Conservation (phyloP, 1,139 yeast genomes). For the Suhomyces choctaworum region DNA sequence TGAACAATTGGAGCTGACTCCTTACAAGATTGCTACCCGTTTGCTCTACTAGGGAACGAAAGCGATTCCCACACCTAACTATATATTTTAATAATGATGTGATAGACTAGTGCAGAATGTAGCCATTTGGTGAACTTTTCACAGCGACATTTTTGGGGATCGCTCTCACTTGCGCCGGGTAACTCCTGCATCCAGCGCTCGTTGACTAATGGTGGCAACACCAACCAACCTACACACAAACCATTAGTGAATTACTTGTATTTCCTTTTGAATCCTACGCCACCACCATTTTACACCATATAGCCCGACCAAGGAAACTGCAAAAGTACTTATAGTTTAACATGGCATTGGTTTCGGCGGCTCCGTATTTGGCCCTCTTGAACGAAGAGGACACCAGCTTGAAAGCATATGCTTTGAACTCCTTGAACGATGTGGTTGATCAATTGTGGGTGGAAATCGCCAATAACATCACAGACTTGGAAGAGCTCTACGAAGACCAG, state of each 20-base stretch:
- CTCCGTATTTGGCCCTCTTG: constrained; percentile 86
- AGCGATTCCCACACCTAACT: too few relatives aligned
- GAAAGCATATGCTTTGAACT: constrained; percentile 80
- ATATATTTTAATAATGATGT: too few relatives aligned
- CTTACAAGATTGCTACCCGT: constrained; percentile 89
- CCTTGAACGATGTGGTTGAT: constrained; percentile 81
- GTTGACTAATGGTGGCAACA: constrained; percentile 14
- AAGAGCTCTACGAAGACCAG: constrained; percentile 86
- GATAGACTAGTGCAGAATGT: too few relatives aligned
- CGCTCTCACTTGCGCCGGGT: constrained; percentile 8
- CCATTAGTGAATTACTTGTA: background rate
- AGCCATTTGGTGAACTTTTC: too few relatives aligned
- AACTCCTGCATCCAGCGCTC: constrained; percentile 8
- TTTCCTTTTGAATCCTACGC: background rate
- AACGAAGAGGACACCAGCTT: constrained; percentile 77
- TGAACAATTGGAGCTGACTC: constrained; percentile 85
- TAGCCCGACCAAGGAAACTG: too few relatives aligned
- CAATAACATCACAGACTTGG: constrained; percentile 81
- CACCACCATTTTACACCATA: constrained; percentile 1
- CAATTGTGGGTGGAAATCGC: constrained; percentile 98
- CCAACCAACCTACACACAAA: background rate
- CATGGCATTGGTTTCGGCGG: constrained; percentile 75
- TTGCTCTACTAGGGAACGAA: constrained; percentile 68
- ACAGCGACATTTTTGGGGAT: too few relatives aligned
- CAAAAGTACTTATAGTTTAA: constrained; percentile 2